Evolutionary conservation across 2,329 filamentous ascomycete genomes (phyloP).

Genomic region (Aureobasidium sp.): DNA sequence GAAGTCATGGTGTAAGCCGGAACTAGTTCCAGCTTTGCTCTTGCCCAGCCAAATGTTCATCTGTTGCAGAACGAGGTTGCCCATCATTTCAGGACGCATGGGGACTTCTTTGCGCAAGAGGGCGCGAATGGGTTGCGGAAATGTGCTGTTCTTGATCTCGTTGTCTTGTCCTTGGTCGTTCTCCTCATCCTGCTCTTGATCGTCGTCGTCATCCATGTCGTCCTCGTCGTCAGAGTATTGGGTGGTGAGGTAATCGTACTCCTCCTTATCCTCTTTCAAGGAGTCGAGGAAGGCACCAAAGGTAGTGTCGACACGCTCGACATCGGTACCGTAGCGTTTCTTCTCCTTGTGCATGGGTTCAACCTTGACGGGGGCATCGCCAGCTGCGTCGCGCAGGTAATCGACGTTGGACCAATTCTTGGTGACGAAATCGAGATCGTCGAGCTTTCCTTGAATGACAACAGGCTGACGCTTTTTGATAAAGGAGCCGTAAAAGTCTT

Average conservation of each 20-base stretch:
- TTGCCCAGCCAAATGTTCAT: slow-evolving; percentile 16
- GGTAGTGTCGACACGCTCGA: slow-evolving; percentile 1
- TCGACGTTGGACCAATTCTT: slow-evolving; percentile 8
- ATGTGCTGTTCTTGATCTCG: background rate
- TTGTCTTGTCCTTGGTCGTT: background rate
- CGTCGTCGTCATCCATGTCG: background rate
- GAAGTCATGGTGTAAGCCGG: slow-evolving; percentile 14
- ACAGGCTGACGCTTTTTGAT: background rate
- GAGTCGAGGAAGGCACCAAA: slow-evolving; percentile 13
- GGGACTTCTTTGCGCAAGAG: slow-evolving; percentile 5
- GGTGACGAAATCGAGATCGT: slow-evolving; percentile 1
- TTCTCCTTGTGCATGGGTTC: slow-evolving; percentile 15
- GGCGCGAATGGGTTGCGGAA: slow-evolving; percentile 11
- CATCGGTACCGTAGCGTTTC: slow-evolving; percentile 15
- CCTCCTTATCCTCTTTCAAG: background rate
- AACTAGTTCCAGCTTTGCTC: slow-evolving; percentile 6
- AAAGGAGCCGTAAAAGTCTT: background rate
- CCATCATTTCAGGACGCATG: slow-evolving; percentile 2
- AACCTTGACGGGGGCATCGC: slow-evolving; percentile 9
- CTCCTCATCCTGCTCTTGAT: background rate
- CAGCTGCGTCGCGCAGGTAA: slow-evolving; percentile 8
- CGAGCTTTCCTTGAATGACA: background rate
- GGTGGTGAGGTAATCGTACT: slow-evolving; percentile 12
- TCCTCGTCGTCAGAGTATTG: slow-evolving; percentile 14
- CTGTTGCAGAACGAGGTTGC: slow-evolving; percentile 15